Evolutionary conservation across 148 eudicot genomes (phyloP).

Genomic region (Chenopodium berlandieri): DNA sequence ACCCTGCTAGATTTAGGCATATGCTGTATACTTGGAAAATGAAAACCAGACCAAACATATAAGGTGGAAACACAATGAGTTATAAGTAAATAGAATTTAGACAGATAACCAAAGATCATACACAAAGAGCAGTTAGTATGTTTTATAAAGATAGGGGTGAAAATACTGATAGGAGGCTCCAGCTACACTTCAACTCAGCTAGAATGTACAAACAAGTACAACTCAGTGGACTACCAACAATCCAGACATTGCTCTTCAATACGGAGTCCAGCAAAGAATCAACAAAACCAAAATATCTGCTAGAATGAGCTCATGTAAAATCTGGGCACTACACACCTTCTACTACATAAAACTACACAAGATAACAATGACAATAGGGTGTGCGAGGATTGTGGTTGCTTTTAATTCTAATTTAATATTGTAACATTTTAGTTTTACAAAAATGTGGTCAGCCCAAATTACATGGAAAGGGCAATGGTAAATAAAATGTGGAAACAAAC

Average conservation of each 20-base stretch:
- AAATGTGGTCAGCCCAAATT: slow-evolving; percentile 32
- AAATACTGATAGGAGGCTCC: neutral
- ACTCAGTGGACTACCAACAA: neutral
- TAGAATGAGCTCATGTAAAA: slow-evolving; percentile 2
- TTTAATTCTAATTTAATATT: slow-evolving; percentile 13
- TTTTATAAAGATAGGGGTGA: neutral
- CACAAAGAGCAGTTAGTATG: neutral
- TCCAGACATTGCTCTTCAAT: neutral
- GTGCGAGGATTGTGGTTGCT: slow-evolving; percentile 5
- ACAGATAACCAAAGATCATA: neutral
- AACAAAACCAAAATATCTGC: neutral
- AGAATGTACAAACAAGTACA: neutral
- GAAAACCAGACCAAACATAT: neutral
- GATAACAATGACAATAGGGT: neutral
- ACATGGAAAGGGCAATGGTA: slow-evolving; percentile 18
- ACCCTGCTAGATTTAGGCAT: neutral
- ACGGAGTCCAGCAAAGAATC: neutral
- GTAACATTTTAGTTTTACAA: slow-evolving; percentile 24
- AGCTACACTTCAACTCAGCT: neutral
- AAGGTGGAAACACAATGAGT: neutral
- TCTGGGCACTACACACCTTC: slow-evolving; percentile 5
- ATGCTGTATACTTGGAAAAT: slow-evolving; percentile 7
- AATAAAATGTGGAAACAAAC: slow-evolving; percentile 22
- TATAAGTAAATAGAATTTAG: neutral
- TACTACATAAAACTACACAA: slow-evolving; percentile 4